phyloP scores from a whole-genome alignment of 163 green algal species.

The Volvox carteri region DNA sequence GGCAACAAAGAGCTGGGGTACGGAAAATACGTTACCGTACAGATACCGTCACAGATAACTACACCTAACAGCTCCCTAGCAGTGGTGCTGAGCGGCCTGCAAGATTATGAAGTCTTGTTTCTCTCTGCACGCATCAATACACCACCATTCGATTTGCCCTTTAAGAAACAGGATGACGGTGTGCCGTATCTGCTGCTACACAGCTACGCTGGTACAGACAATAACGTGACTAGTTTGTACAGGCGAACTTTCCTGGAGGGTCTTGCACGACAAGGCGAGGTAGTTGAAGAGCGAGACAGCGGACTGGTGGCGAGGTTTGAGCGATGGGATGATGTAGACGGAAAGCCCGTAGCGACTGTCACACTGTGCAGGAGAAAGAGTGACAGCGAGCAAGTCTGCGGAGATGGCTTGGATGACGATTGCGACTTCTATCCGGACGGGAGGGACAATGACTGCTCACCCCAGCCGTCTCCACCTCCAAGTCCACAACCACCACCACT shows the following conservation, averaged over 20 bases:
- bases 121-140: slow-evolving; percentile 14
- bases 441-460: neutral
- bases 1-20: neutral
- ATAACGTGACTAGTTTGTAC: neutral
- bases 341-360: neutral
- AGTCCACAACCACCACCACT: neutral
- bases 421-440: neutral
- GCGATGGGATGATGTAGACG: neutral
- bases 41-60: neutral
- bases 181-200: neutral
- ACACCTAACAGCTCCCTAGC: neutral
- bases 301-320: neutral
- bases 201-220: neutral
- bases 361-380: neutral
- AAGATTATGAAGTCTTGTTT: neutral
- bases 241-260: neutral
- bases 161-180: neutral
- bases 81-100: neutral
- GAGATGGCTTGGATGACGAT: slow-evolving; percentile 23
- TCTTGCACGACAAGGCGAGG: too few species aligned
- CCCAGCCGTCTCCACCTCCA: neutral
- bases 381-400: neutral
- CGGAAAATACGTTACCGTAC: neutral
- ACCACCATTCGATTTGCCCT: slow-evolving; percentile 6
- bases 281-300: neutral